These are phyloP conservation scores for Petasospora rhodanensis DNA, from an alignment of 1,139 yeast genomes.

Conservation along the genomic window DNA sequence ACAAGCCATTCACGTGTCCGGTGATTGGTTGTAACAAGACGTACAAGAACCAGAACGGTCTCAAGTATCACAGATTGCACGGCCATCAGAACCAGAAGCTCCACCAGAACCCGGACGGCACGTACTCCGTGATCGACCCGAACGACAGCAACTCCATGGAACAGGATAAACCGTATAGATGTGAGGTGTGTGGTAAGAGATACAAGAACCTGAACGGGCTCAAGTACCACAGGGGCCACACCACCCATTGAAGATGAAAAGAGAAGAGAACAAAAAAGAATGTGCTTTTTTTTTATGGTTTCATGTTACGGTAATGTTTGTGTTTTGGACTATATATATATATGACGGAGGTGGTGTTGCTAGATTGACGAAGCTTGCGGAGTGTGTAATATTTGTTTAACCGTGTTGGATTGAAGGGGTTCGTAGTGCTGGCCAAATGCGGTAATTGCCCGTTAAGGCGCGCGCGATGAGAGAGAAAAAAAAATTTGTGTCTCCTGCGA, in stretches of 20 bases:
- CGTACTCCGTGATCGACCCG: constrained; percentile 89
- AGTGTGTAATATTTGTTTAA: too few species aligned
- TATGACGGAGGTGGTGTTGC: too few species aligned
- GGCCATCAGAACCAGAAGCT: constrained; percentile 96
- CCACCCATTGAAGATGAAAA: constrained; percentile 62
- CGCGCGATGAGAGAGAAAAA: too few species aligned
- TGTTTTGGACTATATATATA: too few species aligned
- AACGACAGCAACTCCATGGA: constrained; percentile 93
- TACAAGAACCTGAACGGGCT: constrained; percentile 94
- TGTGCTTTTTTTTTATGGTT: too few species aligned
- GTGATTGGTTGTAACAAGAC: constrained; percentile 98
- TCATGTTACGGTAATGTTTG: too few species aligned
- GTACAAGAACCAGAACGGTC: constrained; percentile 94
- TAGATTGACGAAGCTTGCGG: too few species aligned
- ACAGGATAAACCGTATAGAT: constrained; percentile 95
- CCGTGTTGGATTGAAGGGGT: too few species aligned
- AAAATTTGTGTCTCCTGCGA: too few species aligned
- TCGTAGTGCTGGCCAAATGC: too few species aligned
- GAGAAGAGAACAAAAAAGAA: background rate
- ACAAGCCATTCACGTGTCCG: constrained; percentile 95
- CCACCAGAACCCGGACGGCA: constrained; percentile 89
- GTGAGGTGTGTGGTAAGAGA: constrained; percentile 97
- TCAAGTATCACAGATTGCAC: constrained; percentile 91
- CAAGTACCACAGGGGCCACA: constrained; percentile 95
- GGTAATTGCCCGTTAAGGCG: too few species aligned